phyloP scores from a whole-genome alignment of 2,329 filamentous ascomycete genomes.

The Alternaria ethzedia region DNA sequence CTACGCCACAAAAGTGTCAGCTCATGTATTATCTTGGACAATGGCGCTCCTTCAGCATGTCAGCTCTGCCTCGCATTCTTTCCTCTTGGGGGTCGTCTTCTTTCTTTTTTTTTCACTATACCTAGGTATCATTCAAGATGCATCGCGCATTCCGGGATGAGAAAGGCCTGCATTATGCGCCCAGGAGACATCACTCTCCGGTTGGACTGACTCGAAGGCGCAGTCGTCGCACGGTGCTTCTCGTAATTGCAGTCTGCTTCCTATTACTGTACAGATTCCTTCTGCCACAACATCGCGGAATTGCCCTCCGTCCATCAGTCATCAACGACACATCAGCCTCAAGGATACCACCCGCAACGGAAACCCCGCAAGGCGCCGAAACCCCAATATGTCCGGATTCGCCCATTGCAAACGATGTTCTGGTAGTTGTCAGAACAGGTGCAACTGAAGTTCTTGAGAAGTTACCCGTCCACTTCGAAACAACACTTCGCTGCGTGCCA shows the following conservation, averaged over 20 bases:
- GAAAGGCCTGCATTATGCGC: background rate
- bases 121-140: background rate
- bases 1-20: background rate
- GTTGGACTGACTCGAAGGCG: background rate
- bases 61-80: background rate
- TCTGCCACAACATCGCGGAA: background rate
- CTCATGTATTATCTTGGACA: background rate
- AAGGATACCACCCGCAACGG: background rate
- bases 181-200: background rate
- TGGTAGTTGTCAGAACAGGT: constrained; percentile 62
- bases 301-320: background rate
- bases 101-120: background rate
- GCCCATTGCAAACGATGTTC: constrained; percentile 47
- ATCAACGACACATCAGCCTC: background rate
- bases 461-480: constrained; percentile 52
- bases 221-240: background rate
- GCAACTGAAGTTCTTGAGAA: constrained; percentile 62
- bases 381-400: background rate
- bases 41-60: background rate
- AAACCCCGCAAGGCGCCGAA: background rate
- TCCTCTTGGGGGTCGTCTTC: background rate
- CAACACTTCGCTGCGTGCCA: constrained; percentile 42
- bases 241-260: background rate
- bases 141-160: background rate
- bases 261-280: background rate